Evolutionary conservation across 208 protist genomes (phyloP).

Genomic region (Sergeia podlipaevii): DNA sequence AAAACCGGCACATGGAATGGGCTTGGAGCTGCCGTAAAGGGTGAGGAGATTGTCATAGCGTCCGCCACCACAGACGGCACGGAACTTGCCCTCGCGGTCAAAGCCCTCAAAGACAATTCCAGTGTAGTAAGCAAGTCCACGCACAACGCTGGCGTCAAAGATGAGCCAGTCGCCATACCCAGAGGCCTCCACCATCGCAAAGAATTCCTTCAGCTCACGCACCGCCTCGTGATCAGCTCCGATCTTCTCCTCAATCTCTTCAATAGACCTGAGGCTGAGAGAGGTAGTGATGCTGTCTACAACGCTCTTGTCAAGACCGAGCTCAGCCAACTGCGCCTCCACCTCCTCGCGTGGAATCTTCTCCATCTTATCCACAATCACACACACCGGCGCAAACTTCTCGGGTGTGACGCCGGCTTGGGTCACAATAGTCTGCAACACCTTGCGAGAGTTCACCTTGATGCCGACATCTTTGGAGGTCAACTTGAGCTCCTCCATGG

Average conservation of each 20-base stretch:
- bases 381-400: conserved; percentile 89
- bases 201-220: conserved; percentile 82
- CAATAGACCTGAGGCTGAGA: conserved; percentile 81
- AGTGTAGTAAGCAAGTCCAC: conserved; percentile 96
- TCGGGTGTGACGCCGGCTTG: conserved; percentile 69
- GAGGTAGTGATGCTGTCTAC: conserved; percentile 74
- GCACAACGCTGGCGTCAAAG: conserved; percentile 94
- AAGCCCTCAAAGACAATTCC: conserved; percentile 96
- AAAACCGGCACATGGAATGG: conserved; percentile 92
- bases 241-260: conserved; percentile 65
- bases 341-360: conserved; percentile 90
- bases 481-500: conserved; percentile 80
- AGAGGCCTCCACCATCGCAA: conserved; percentile 85
- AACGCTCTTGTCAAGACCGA: conserved; percentile 55
- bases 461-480: conserved; percentile 90
- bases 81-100: conserved; percentile 89
- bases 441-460: conserved; percentile 91
- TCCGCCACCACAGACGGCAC: conserved; percentile 94
- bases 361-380: conserved; percentile 96
- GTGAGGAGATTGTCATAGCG: conserved; percentile 94
- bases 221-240: conserved; percentile 77
- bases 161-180: conserved; percentile 93
- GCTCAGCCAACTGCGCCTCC: conserved; percentile 49
- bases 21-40: conserved; percentile 90
- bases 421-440: conserved; percentile 85